phyloP scores from a whole-genome alignment of 2,329 filamentous ascomycete species.

The Colletotrichum acutatum region DNA sequence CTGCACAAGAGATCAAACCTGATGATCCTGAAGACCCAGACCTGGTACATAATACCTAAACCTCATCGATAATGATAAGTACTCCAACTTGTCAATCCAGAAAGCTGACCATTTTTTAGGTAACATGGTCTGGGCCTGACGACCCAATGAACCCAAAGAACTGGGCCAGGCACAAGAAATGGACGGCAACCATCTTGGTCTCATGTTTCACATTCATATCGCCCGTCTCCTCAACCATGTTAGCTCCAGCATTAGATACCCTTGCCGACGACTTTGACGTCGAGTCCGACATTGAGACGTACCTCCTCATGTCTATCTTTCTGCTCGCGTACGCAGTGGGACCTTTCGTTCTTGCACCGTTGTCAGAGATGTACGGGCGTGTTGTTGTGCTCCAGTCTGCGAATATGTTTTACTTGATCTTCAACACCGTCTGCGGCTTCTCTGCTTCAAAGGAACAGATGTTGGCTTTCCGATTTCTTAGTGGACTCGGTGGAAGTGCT shows the following conservation, averaged over 20 bases:
- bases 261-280: slow-evolving; percentile 58
- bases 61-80: not conserved
- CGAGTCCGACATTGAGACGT: slow-evolving; percentile 53
- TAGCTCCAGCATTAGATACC: slow-evolving; percentile 58
- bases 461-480: slow-evolving; percentile 60
- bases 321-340: slow-evolving; percentile 67
- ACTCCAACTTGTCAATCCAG: not conserved
- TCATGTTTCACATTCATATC: slow-evolving; percentile 64
- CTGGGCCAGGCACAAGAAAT: slow-evolving; percentile 53
- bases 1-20: not conserved
- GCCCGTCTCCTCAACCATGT: slow-evolving; percentile 63
- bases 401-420: slow-evolving; percentile 63
- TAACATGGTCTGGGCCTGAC: slow-evolving; percentile 57
- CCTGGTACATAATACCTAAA: slow-evolving; percentile 34
- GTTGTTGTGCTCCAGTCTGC: slow-evolving; percentile 55
- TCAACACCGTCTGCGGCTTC: slow-evolving; percentile 64
- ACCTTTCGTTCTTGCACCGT: slow-evolving; percentile 61
- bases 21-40: slow-evolving; percentile 37
- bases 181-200: slow-evolving; percentile 48
- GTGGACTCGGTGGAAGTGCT: slow-evolving; percentile 57
- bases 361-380: slow-evolving; percentile 64
- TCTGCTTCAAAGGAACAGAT: slow-evolving; percentile 57
- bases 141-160: slow-evolving; percentile 56
- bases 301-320: slow-evolving; percentile 68
- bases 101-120: slow-evolving; percentile 37